Conservation (phyloP, 768 basidiomycete genomes). For the Naganishia kalamii region DNA sequence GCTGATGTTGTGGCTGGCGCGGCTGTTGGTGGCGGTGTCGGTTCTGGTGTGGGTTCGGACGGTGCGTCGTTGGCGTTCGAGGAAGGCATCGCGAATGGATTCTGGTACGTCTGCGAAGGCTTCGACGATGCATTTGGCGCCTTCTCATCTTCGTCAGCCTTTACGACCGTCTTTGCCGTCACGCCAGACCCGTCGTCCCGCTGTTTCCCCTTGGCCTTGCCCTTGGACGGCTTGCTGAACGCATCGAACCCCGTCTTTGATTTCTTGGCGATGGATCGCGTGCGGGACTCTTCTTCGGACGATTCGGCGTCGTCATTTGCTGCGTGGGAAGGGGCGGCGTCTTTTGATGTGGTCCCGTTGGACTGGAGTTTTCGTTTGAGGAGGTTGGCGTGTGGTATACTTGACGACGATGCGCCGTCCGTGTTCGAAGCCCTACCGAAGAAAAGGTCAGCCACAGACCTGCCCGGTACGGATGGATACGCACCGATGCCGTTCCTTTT, state of each 20-base stretch:
- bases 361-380: slow-evolving; percentile 5
- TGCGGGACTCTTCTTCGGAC: slow-evolving; percentile 57
- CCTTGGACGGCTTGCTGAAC: slow-evolving; percentile 6
- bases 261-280: slow-evolving; percentile 15
- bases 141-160: neutral
- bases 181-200: neutral
- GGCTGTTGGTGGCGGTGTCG: neutral
- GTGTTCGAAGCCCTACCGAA: neutral
- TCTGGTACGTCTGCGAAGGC: neutral
- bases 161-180: neutral
- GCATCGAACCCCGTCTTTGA: neutral
- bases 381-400: slow-evolving; percentile 2
- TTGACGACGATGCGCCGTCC: neutral
- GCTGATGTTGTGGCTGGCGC: neutral
- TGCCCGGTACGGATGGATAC: neutral
- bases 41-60: neutral
- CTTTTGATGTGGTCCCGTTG: neutral
- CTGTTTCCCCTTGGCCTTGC: slow-evolving; percentile 8
- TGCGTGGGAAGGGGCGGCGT: neutral
- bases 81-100: slow-evolving; percentile 4
- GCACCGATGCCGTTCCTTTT: slow-evolving; percentile 10
- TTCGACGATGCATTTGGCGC: neutral
- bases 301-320: slow-evolving; percentile 41
- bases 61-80: neutral
- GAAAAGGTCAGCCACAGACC: too few species aligned